Base-by-base conservation (phyloP, 2,329 filamentous ascomycete species). In the Clonostachys chloroleuca region DNA sequence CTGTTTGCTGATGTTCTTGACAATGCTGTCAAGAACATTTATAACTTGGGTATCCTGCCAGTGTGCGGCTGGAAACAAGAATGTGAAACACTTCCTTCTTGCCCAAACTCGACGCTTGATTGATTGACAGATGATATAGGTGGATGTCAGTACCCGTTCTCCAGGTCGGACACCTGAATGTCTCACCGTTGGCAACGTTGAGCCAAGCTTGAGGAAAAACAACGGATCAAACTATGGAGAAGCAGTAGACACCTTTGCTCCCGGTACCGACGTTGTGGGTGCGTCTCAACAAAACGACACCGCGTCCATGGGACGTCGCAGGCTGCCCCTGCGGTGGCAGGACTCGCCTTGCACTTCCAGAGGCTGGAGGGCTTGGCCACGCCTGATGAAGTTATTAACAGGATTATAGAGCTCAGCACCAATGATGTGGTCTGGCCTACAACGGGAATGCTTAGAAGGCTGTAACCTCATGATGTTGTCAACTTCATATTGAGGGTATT, bases 171-270 rank as follows among this genome's bases (percentile, higher is more conserved):
- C 24, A 30, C 24, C 24, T 10, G 24, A 30, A 6, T 30, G 24
- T 10, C 24, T 30, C 24, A 30, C 51, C 1, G 40, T 47, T 1
- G 16, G 42, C 0, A 42, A 20, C 1, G 54, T 49, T 1, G 54
- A 55, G 0, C 56, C 45, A 0, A 59, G 56, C 1, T 45, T 52
- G 3, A 51, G 56, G 1, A 48, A 55, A 0, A 53, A 52, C 34
- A 66, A 68, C 49, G 57, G 53, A 10, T 68, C 72, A 47, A 78
- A 78, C 63, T 77, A 64, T 49, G 70, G 69, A 0, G 16, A 55
- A 2, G 41, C 47, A 6, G 41, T 71, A 6, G 42, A 43, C 16
- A 43, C 34, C 16, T n/a, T 43, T 13, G 42, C 42, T 12, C 42
- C 42, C 42, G 77, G 42, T 14, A 34, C 10, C 17, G 54, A 52